A percentile compares a stretch with the other conserved stretches of the same genome.
phyloP scores from a whole-genome alignment of 441 rosid species.

The Capsella rubella region DNA sequence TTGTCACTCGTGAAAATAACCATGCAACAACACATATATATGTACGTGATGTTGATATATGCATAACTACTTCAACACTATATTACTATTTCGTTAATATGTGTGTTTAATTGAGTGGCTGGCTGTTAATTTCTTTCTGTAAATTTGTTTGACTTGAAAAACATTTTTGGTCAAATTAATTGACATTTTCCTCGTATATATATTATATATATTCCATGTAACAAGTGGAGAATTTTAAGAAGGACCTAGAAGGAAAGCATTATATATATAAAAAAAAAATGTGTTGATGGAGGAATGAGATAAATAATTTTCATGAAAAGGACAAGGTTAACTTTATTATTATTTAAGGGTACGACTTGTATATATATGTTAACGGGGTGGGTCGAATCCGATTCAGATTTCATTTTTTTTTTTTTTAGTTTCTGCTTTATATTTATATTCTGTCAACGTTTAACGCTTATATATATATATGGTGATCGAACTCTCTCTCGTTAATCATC shows the following conservation, averaged over 20 bases:
- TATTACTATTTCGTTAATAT: not conserved
- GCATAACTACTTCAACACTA: constrained; percentile 30
- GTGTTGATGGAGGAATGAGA: constrained; percentile 30
- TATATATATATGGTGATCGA: constrained; percentile 1
- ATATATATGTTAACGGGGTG: constrained; percentile 45
- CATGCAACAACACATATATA: constrained; percentile 46
- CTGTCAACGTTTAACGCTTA: constrained; percentile 55
- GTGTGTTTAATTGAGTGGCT: constrained; percentile 38
- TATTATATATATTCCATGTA: not conserved
- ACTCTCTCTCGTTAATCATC: constrained; percentile 41
- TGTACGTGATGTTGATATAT: constrained; percentile 38
- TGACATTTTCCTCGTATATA: not conserved
- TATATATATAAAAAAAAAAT: constrained; percentile 11
- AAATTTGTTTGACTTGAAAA: constrained; percentile 25
- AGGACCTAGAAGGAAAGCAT: constrained; percentile 41
- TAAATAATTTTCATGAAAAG: constrained; percentile 33
- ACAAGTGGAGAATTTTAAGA: constrained; percentile 40
- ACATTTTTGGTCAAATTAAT: constrained; percentile 6
- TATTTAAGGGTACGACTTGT: constrained; percentile 45
- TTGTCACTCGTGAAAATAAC: constrained; percentile 43
- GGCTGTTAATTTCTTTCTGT: constrained; percentile 20
- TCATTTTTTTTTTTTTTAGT: constrained; percentile 23
- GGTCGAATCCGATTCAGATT: constrained; percentile 71
- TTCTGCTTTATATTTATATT: constrained; percentile 44
- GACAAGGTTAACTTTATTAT: constrained; percentile 42